Conservation (phyloP, 768 basidiomycete genomes). For the Lentinula sp. region DNA sequence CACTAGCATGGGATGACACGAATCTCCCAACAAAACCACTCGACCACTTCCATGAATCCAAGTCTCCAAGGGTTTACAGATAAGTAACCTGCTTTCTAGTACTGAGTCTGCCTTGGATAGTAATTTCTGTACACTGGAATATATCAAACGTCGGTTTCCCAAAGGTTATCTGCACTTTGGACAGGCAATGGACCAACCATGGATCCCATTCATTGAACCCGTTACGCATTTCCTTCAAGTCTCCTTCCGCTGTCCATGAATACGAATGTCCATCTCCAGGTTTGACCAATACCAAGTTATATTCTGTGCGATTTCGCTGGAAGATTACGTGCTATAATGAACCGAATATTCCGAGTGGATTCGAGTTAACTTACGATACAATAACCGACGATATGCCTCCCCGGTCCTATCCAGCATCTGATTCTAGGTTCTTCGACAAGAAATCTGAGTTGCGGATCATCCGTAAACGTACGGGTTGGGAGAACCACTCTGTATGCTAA, state of each 20-base stretch:
- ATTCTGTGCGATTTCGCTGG: slow-evolving; percentile 32
- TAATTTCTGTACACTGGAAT: slow-evolving; percentile 35
- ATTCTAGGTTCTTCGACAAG: slow-evolving; percentile 13
- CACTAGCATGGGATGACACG: slow-evolving; percentile 56
- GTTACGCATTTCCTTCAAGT: slow-evolving; percentile 36
- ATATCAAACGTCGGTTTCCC: not conserved
- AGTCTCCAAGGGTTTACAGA: slow-evolving; percentile 37
- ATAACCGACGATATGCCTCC: slow-evolving; percentile 16
- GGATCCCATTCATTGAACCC: slow-evolving; percentile 46
- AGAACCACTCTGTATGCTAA: slow-evolving; percentile 21
- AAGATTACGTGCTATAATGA: too few species aligned
- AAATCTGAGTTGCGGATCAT: slow-evolving; percentile 11
- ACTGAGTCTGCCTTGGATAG: slow-evolving; percentile 38
- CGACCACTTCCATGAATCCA: slow-evolving; percentile 42
- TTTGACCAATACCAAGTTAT: slow-evolving; percentile 39
- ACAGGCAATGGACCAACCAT: slow-evolving; percentile 21
- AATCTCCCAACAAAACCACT: slow-evolving; percentile 45
- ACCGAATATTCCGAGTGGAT: not conserved
- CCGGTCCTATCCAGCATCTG: slow-evolving; percentile 17
- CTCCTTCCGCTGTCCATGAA: slow-evolving; percentile 37
- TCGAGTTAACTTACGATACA: slow-evolving; percentile 1
- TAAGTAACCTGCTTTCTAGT: slow-evolving; percentile 42
- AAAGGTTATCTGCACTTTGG: not conserved
- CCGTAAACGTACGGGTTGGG: slow-evolving; percentile 11
- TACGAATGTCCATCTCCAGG: slow-evolving; percentile 34